phyloP scores from a whole-genome alignment of 352 stramenopile genomes.

The Discostella stelligera region DNA sequence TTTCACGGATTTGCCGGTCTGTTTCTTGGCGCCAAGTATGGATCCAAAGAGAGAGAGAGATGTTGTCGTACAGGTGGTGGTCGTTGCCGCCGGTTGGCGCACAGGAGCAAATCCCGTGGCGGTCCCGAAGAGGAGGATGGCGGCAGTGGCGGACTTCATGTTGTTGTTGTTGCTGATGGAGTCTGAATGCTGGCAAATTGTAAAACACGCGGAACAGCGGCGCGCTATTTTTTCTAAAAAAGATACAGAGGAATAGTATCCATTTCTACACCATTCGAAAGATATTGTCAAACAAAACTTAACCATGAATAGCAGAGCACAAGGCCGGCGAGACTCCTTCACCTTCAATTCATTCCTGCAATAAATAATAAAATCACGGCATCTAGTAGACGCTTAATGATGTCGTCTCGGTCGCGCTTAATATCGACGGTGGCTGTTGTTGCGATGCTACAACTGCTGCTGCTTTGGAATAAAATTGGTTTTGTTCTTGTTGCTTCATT shows the following conservation, averaged over 20 bases:
- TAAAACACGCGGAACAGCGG: no score
- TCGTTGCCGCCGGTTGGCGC: neutral
- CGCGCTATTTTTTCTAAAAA: no score
- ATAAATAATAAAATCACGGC: neutral
- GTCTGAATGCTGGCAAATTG: no score
- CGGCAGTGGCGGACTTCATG: slow-evolving; percentile 12
- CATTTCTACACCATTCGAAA: no score
- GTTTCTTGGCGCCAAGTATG: slow-evolving; percentile 19
- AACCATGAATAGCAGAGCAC: no score
- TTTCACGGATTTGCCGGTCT: slow-evolving; percentile 5
- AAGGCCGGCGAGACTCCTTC: neutral
- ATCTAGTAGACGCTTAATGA: neutral
- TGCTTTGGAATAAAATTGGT: neutral
- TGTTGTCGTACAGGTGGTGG: slow-evolving; percentile 5
- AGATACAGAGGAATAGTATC: no score
- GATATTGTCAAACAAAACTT: no score
- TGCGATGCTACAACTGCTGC: neutral
- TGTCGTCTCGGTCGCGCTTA: neutral
- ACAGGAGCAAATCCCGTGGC: slow-evolving; percentile 26
- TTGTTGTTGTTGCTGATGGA: neutral
- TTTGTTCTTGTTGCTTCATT: neutral
- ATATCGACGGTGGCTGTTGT: neutral
- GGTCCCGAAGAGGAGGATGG: slow-evolving; percentile 6
- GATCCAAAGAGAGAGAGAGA: slow-evolving; percentile 44
- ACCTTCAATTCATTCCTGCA: neutral